phyloP scores from a whole-genome alignment of 495 filamentous ascomycete species.

The Neurospora africana region DNA sequence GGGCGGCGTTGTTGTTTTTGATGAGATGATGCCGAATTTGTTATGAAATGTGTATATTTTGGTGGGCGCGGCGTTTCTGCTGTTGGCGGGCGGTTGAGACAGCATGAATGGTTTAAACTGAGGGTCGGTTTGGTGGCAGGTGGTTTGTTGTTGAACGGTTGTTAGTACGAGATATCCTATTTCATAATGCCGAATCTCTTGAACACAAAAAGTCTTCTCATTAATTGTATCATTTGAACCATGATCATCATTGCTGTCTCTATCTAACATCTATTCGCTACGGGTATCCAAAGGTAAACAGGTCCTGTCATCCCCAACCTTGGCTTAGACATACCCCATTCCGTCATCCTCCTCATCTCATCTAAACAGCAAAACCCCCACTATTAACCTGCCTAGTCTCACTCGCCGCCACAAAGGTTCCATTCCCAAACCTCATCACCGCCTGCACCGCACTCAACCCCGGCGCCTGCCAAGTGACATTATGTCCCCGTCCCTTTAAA shows the following conservation, averaged over 20 bases:
- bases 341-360: background rate
- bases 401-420: conserved; percentile 47
- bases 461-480: conserved; percentile 59
- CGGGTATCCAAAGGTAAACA: background rate
- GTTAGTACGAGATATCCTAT: background rate
- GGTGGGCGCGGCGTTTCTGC: background rate
- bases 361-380: conserved; percentile 57
- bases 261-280: background rate
- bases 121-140: background rate
- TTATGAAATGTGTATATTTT: background rate
- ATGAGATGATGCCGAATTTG: background rate
- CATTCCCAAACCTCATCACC: conserved; percentile 55
- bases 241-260: background rate
- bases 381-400: conserved; percentile 69
- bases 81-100: background rate
- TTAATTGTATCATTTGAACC: background rate
- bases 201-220: background rate
- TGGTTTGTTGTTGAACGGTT: background rate
- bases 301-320: background rate
- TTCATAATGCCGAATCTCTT: background rate
- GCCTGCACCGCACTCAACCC: conserved; percentile 62
- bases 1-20: background rate
- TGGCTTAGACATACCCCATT: background rate
- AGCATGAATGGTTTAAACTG: background rate
- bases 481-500: conserved; percentile 56